Conservation (phyloP, 495 filamentous ascomycete genomes). For the Penicillium paxilli region DNA sequence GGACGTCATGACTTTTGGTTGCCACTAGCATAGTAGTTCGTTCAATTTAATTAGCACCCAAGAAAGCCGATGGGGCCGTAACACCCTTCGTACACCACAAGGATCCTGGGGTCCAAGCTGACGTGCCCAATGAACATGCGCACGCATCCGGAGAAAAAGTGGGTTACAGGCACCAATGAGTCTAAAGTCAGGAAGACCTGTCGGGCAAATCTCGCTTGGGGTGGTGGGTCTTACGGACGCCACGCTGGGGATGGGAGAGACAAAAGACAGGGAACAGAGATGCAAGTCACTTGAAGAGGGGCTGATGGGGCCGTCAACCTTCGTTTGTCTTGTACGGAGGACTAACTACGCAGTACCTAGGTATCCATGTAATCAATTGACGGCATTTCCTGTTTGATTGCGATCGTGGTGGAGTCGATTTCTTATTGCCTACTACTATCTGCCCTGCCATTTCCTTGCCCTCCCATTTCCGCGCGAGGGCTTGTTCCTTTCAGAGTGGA, state of each 20-base stretch:
- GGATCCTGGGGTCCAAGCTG: constrained; percentile 28
- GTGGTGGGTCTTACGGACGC: constrained; percentile 13
- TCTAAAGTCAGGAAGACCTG: constrained; percentile 12
- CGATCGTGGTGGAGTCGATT: not conserved
- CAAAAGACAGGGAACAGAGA: not conserved
- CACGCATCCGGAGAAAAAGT: constrained; percentile 31
- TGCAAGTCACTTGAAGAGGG: constrained; percentile 8
- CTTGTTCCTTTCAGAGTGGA: not conserved
- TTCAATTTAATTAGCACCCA: not conserved
- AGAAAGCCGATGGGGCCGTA: constrained; percentile 9
- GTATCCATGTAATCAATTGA: not conserved
- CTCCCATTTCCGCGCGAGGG: too few relatives aligned
- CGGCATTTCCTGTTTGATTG: not conserved
- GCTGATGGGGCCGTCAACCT: too few relatives aligned
- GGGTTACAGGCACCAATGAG: constrained; percentile 22
- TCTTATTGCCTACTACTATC: too few relatives aligned
- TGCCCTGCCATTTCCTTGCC: too few relatives aligned
- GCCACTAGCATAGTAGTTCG: constrained; percentile 23
- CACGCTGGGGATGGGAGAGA: constrained; percentile 16
- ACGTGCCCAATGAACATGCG: constrained; percentile 24
- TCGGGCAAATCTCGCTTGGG: constrained; percentile 17
- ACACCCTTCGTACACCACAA: constrained; percentile 12
- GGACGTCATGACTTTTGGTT: constrained; percentile 33
- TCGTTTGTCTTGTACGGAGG: too few relatives aligned
- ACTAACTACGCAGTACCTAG: too few relatives aligned